These are phyloP conservation scores for Saccharomycopsis amapae DNA, from an alignment of 805 yeast genomes.

Conservation along the genomic window DNA sequence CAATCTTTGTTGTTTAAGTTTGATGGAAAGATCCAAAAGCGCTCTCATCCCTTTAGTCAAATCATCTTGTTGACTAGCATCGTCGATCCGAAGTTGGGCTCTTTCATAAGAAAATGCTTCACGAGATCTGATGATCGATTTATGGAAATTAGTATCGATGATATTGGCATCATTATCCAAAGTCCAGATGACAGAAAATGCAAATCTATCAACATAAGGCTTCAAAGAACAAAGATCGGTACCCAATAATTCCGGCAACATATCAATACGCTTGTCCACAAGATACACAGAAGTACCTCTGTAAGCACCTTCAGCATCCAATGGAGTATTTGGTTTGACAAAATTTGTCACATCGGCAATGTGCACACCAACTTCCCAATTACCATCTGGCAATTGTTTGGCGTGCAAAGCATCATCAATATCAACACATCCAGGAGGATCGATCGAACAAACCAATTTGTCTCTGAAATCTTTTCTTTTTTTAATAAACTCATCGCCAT, in stretches of 20 bases:
- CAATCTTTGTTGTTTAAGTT: conserved; percentile 74
- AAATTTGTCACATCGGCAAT: conserved; percentile 98
- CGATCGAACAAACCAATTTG: conserved; percentile 86
- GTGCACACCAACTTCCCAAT: conserved; percentile 96
- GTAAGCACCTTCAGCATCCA: conserved; percentile 93
- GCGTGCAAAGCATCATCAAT: conserved; percentile 98
- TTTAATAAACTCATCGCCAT: conserved; percentile 38
- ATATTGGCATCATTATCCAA: conserved; percentile 81
- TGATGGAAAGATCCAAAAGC: conserved; percentile 69
- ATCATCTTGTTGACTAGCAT: conserved; percentile 65
- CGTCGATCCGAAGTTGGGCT: conserved; percentile 91
- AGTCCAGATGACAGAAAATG: conserved; percentile 96
- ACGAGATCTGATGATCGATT: conserved; percentile 82
- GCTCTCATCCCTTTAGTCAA: conserved; percentile 86
- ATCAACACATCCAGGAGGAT: conserved; percentile 98
- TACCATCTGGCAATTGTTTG: conserved; percentile 74
- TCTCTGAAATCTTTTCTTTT: conserved; percentile 84
- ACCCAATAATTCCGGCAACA: conserved; percentile 93
- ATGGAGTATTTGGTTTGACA: conserved; percentile 84
- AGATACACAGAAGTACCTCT: conserved; percentile 96
- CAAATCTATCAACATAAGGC: conserved; percentile 92
- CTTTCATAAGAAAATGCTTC: conserved; percentile 92
- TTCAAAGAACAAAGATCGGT: conserved; percentile 92
- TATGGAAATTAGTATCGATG: conserved; percentile 68
- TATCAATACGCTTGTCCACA: conserved; percentile 97